These are phyloP conservation scores for Phaeoacremonium minimum DNA, from an alignment of 2,329 filamentous ascomycete species.

Conservation along the genomic window DNA sequence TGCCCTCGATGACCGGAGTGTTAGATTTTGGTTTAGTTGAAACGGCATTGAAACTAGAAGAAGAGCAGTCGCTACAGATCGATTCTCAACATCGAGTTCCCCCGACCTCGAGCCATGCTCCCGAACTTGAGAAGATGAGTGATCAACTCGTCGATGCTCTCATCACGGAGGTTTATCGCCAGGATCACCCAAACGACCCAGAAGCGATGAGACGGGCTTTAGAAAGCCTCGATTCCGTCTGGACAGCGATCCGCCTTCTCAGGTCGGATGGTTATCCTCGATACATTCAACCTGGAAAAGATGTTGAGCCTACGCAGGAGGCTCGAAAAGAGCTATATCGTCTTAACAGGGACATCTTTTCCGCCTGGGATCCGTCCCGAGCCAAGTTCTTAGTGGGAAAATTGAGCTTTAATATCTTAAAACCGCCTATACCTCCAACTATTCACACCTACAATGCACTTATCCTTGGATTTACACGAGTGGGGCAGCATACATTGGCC, in stretches of 20 bases:
- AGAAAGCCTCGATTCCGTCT: slow-evolving; percentile 23
- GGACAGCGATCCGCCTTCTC: slow-evolving; percentile 23
- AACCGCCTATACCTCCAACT: slow-evolving; percentile 56
- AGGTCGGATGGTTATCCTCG: slow-evolving; percentile 26
- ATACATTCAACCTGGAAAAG: slow-evolving; percentile 18
- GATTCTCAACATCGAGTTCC: slow-evolving; percentile 11
- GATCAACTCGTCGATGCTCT: slow-evolving; percentile 23
- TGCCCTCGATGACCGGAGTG: neutral
- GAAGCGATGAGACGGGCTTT: slow-evolving; percentile 10
- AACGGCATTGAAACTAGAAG: slow-evolving; percentile 2
- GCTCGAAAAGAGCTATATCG: slow-evolving; percentile 17
- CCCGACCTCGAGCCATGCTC: slow-evolving; percentile 13
- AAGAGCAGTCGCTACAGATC: slow-evolving; percentile 4
- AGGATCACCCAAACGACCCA: slow-evolving; percentile 13
- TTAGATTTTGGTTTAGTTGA: slow-evolving; percentile 5
- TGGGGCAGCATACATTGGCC: slow-evolving; percentile 43
- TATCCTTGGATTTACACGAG: slow-evolving; percentile 58
- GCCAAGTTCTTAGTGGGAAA: slow-evolving; percentile 29
- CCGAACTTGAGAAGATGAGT: slow-evolving; percentile 13
- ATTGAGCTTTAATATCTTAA: slow-evolving; percentile 63
- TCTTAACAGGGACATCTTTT: slow-evolving; percentile 17
- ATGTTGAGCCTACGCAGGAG: slow-evolving; percentile 9
- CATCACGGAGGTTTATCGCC: slow-evolving; percentile 19
- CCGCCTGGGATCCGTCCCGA: slow-evolving; percentile 13
- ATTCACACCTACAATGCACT: slow-evolving; percentile 69